Evolutionary conservation across 805 yeast genomes (phyloP), one percentile per base, ranked within the genome.

Genomic region (Cyberlindnera xylosilytica): DNA sequence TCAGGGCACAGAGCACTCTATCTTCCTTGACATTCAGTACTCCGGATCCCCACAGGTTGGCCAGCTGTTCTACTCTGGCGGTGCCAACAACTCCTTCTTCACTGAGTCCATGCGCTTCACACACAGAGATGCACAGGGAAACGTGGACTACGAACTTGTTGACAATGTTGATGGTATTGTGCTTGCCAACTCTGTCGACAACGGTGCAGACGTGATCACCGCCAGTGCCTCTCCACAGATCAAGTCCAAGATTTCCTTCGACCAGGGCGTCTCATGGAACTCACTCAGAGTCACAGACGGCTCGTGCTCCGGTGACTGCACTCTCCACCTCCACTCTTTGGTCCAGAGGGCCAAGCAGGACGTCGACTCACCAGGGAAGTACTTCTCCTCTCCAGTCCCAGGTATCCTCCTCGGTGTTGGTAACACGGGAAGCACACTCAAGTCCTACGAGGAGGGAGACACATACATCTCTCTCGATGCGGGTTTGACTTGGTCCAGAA

Each of bases 391-490:
- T 10, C 64, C 66, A 10, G 67, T 69, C 23, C 74, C 77, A 2
- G 78, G 78, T 36, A 49, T 73, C 20, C 38, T 73, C 11, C 52
- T 73, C 9, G 77, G 71, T 43, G 62, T 69, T 33, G 77, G 76
- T 42, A 62, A 65, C 38, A 56, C 61, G 6, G 72, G 72, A 6
- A 31, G 45, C 17, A 45, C 43, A 5, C 38, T 51, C 23, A 40
- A 38, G 26, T 40, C 55, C 1, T 60, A 57, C 35, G 61, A 53
- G 3, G 53, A 61, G 13, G 57, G 69, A 32, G 64, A 65, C 38
- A 78, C 93, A 1, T 88, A 69, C 57, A 57, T 86, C 7, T 83
- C 95, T 0, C 66, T 83, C 43, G 88, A 87, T 64, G 89, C 87
- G 20, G 96, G 96, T 20, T 55, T 69, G n/a, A 66, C 83, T 0